phyloP scores from a whole-genome alignment of 1,284 basidiomycete species.

The Puccinia hordei region DNA sequence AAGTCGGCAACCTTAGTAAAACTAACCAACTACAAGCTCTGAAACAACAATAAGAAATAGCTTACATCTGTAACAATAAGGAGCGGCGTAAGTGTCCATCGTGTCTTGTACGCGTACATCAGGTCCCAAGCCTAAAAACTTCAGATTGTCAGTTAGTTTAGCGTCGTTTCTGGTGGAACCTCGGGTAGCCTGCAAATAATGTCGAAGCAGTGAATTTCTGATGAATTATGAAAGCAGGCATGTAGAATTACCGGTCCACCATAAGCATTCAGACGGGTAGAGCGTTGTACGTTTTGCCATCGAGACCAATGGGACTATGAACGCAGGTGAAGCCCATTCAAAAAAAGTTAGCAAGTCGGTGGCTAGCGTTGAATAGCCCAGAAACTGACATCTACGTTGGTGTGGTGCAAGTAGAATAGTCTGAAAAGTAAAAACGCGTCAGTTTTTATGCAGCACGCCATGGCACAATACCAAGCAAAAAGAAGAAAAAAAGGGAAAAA shows the following conservation, averaged over 20 bases:
- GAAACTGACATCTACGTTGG: constrained; percentile 34
- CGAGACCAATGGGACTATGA: constrained; percentile 24
- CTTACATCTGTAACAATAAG: constrained; percentile 47
- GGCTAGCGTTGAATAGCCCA: background rate
- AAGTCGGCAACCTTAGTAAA: background rate
- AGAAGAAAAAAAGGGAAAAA: background rate
- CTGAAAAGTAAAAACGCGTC: background rate
- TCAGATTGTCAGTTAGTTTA: constrained; percentile 19
- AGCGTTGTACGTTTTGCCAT: constrained; percentile 26
- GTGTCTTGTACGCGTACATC: constrained; percentile 11
- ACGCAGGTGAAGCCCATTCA: no score
- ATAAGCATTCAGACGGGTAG: constrained; percentile 14
- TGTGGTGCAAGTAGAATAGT: constrained; percentile 43
- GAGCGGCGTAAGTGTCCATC: constrained; percentile 30
- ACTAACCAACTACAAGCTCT: background rate
- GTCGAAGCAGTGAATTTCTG: background rate
- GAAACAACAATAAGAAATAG: background rate
- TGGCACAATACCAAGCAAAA: background rate
- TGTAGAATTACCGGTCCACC: constrained; percentile 21
- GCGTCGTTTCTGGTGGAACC: constrained; percentile 7
- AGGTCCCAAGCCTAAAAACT: constrained; percentile 13
- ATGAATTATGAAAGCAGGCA: background rate
- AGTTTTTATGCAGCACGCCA: background rate
- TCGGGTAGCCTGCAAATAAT: background rate
- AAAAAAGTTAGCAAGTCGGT: background rate